Conservation (phyloP, 2,329 filamentous ascomycete genomes). For the Diaporthe longicolla region DNA sequence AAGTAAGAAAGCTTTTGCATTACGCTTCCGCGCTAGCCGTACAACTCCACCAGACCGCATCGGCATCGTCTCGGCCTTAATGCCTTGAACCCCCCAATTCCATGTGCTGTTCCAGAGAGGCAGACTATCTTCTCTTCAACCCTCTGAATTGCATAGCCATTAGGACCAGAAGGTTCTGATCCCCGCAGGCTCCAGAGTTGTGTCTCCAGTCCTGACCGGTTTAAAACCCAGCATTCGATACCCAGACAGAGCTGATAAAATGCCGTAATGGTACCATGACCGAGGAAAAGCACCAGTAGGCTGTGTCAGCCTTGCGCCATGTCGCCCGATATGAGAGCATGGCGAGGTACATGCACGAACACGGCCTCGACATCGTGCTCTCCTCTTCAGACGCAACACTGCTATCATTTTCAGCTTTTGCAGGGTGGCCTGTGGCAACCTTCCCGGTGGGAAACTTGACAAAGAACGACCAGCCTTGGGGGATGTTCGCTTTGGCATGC, state of each 20-base stretch:
- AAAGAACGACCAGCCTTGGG: slow-evolving; percentile 48
- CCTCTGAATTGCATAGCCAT: background rate
- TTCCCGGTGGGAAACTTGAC: slow-evolving; percentile 46
- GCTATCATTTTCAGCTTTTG: slow-evolving; percentile 43
- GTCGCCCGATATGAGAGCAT: slow-evolving; percentile 41
- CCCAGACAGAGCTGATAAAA: slow-evolving; percentile 42
- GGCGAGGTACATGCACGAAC: slow-evolving; percentile 39
- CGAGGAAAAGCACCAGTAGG: slow-evolving; percentile 34
- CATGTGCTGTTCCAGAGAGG: background rate
- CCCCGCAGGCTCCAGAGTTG: no score
- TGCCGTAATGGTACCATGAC: slow-evolving; percentile 41
- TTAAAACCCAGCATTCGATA: slow-evolving; percentile 32
- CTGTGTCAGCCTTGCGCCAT: slow-evolving; percentile 30
- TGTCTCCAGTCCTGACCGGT: background rate
- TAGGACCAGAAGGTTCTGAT: background rate
- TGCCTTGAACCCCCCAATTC: background rate
- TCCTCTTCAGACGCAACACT: slow-evolving; percentile 44
- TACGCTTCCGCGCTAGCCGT: background rate
- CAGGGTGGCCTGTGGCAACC: slow-evolving; percentile 49
- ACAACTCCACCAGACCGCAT: background rate
- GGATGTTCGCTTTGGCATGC: slow-evolving; percentile 47
- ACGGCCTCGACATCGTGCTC: slow-evolving; percentile 44
- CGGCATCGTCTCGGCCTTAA: background rate
- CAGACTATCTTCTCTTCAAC: background rate
- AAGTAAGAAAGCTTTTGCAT: background rate